Conservation (phyloP, 2,329 filamentous ascomycete species). For the Mycogone perniciosa region DNA sequence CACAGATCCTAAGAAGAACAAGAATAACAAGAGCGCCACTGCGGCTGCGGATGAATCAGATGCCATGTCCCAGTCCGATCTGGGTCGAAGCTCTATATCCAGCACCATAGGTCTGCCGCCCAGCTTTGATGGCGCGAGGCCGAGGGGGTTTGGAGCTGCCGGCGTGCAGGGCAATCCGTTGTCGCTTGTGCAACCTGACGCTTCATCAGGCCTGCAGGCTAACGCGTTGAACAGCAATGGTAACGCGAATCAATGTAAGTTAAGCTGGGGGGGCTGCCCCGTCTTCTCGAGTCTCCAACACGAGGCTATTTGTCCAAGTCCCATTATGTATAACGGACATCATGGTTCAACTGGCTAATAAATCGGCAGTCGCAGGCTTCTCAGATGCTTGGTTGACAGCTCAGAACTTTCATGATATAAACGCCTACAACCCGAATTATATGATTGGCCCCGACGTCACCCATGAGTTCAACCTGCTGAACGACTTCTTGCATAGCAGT, state of each 20-base stretch:
- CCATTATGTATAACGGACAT: not conserved
- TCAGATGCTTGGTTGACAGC: conserved; percentile 73
- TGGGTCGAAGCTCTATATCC: conserved; percentile 48
- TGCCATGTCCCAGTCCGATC: conserved; percentile 40
- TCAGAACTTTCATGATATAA: conserved; percentile 89
- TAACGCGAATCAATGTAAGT: conserved; percentile 71
- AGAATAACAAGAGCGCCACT: conserved; percentile 44
- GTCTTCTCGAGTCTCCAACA: not conserved
- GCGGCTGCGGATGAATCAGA: conserved; percentile 57
- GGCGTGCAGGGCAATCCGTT: conserved; percentile 45
- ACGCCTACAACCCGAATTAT: conserved; percentile 86
- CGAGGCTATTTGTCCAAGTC: not conserved
- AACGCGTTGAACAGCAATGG: conserved; percentile 47
- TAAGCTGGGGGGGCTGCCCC: conserved; percentile 8
- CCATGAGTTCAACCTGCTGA: conserved; percentile 93
- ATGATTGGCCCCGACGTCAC: conserved; percentile 90
- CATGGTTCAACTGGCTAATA: conserved; percentile 13
- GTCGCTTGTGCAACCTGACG: conserved; percentile 65
- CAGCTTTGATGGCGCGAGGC: conserved; percentile 29
- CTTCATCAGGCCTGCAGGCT: conserved; percentile 60
- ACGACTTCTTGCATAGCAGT: conserved; percentile 91
- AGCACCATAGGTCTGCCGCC: conserved; percentile 51
- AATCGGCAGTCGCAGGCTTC: conserved; percentile 62
- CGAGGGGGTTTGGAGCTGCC: conserved; percentile 36
- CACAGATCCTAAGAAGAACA: conserved; percentile 68